A percentile compares a stretch with the other conserved stretches of the same genome.
phyloP scores from a whole-genome alignment of 75 land plant genomes.

The Adiantum capillusveneris region DNA sequence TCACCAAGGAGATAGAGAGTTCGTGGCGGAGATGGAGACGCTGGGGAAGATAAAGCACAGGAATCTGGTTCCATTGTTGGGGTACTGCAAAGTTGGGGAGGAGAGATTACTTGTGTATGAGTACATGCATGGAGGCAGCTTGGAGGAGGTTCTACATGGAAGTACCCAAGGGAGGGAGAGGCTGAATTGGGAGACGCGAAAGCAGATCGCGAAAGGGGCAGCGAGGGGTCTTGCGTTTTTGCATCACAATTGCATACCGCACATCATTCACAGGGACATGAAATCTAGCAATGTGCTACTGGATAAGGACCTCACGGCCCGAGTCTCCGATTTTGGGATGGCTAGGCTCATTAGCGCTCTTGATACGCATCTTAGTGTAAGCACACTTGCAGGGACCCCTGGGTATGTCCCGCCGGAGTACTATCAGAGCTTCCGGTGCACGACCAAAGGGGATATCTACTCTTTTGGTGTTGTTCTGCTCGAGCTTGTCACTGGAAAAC shows the following conservation, averaged over 20 bases:
- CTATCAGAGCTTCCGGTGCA: slow-evolving; percentile 62
- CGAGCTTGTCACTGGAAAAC: slow-evolving; percentile 50
- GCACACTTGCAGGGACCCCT: slow-evolving; percentile 58
- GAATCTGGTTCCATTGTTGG: slow-evolving; percentile 71
- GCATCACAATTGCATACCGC: slow-evolving; percentile 65
- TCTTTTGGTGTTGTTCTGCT: slow-evolving; percentile 61
- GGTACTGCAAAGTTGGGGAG: slow-evolving; percentile 64
- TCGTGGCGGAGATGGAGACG: slow-evolving; percentile 79
- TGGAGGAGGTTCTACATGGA: slow-evolving; percentile 7
- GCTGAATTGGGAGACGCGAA: neutral
- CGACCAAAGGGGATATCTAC: slow-evolving; percentile 58
- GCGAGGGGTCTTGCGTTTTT: slow-evolving; percentile 53
- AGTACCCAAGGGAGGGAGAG: neutral
- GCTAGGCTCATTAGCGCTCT: slow-evolving; percentile 49
- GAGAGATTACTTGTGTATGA: slow-evolving; percentile 71
- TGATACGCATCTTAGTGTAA: slow-evolving; percentile 60
- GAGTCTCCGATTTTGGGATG: slow-evolving; percentile 71
- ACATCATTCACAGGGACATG: slow-evolving; percentile 67
- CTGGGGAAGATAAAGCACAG: slow-evolving; percentile 76
- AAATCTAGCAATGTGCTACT: slow-evolving; percentile 64
- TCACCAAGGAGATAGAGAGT: slow-evolving; percentile 65
- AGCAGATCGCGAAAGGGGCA: slow-evolving; percentile 3
- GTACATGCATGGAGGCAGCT: slow-evolving; percentile 69
- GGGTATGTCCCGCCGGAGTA: slow-evolving; percentile 74
- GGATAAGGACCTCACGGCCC: slow-evolving; percentile 48